Evolutionary conservation across 2,329 filamentous ascomycete genomes (phyloP).

Genomic region (Pseudogymnoascus sp.): DNA sequence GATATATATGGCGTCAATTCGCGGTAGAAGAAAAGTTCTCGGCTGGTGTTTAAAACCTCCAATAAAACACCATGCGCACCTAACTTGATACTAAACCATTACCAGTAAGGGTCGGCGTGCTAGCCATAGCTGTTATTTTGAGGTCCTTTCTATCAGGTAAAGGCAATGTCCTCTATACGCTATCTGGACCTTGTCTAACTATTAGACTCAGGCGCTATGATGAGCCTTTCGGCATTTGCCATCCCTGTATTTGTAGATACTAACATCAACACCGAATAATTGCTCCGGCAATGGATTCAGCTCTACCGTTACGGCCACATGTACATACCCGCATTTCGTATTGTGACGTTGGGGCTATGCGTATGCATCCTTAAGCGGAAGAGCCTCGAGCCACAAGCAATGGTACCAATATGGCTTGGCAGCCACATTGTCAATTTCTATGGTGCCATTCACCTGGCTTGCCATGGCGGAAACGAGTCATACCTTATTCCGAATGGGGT

Average conservation of each 20-base stretch:
- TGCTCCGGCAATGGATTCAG: slow-evolving; percentile 29
- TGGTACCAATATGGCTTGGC: slow-evolving; percentile 13
- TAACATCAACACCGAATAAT: slow-evolving; percentile 20
- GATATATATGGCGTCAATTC: background rate
- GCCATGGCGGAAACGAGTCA: slow-evolving; percentile 32
- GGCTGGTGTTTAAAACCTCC: background rate
- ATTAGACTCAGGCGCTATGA: slow-evolving; percentile 23
- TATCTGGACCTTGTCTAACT: background rate
- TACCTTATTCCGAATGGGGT: slow-evolving; percentile 23
- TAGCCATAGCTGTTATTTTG: background rate
- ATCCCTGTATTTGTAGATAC: slow-evolving; percentile 30
- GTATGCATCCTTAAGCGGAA: slow-evolving; percentile 15
- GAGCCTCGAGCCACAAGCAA: background rate
- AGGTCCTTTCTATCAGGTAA: slow-evolving; percentile 10
- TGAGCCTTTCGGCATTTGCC: slow-evolving; percentile 23
- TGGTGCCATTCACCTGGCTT: slow-evolving; percentile 34
- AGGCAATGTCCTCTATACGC: background rate
- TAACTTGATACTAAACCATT: background rate
- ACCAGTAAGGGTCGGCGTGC: background rate
- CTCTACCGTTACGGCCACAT: slow-evolving; percentile 31
- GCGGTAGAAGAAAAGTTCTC: background rate
- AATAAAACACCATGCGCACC: background rate
- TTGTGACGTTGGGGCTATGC: slow-evolving; percentile 23
- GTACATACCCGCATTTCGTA: slow-evolving; percentile 26
- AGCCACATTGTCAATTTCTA: slow-evolving; percentile 23